Evolutionary conservation across 805 yeast genomes (phyloP), one percentile per base, ranked within the genome.

Genomic region (Kazachstania taianensis): DNA sequence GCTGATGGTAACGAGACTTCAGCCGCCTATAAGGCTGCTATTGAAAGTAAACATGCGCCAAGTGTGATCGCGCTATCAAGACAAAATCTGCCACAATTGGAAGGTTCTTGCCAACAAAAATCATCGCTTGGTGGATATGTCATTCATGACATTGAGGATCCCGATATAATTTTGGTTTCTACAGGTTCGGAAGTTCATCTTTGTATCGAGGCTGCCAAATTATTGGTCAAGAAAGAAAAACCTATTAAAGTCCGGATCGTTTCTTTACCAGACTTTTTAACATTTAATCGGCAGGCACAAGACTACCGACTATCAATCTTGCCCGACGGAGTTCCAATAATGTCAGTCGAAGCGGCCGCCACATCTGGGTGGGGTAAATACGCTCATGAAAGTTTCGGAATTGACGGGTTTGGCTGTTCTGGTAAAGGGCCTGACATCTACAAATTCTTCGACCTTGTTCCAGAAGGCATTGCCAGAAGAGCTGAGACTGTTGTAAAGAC

Each of bases 61-160:
- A 69, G 81, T 43, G 64, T 81, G 50, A 66, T 81, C 57, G 87
- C 89, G 45, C 66, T 81, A 49, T 72, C 89, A 43, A 80, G 94
- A 78, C 94, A 81, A 66, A 78, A 78, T 75, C 68, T 81, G 60
- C 87, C 97, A 45, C 96, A 92, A 66, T 77, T 92, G 57, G 89
- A 77, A 62, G 94, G 94, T 56, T 85, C 96, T 36, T 66, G 87
- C 36, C 71, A 86, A 49, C 96, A 84, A 73, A 81, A 80, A 67
- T 96, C 97, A 40, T 44, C 76, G 41, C 84, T 81, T 71, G 98
- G 98, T 78, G 98, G 94, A 62, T 89, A 89, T 74, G 74, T 81
- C 47, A 60, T 82, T 49, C 61, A 71, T 41, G 71, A 70, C 42
- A 62, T 60, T 44, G 77, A 70, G 39, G 55, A 66, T 41, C 75